A percentile compares a stretch with the other conserved stretches of the same genome.
phyloP scores from a whole-genome alignment of 78 protist genomes.

The Tieghemostelium lacteum region DNA sequence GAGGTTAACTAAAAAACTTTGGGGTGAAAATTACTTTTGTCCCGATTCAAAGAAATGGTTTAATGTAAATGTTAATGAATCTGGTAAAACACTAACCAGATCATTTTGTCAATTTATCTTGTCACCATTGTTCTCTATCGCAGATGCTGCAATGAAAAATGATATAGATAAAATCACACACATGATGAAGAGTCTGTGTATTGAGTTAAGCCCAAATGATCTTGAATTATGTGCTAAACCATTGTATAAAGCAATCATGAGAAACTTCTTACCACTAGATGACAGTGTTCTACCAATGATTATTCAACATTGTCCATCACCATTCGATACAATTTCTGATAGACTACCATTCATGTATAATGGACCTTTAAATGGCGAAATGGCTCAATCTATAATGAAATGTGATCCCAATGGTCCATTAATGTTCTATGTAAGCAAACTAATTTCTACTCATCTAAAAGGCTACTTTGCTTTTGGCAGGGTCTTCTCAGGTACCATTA shows the following conservation, averaged over 20 bases:
- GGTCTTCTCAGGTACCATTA: constrained; percentile 98
- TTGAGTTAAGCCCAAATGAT: constrained; percentile 92
- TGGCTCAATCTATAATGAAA: constrained; percentile 46
- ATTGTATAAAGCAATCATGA: constrained; percentile 95
- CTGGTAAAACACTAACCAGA: constrained; percentile 85
- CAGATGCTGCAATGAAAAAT: constrained; percentile 86
- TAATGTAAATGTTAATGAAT: neutral
- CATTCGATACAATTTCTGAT: constrained; percentile 96
- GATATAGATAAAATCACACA: constrained; percentile 83
- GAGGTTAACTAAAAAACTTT: constrained; percentile 90
- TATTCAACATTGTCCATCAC: constrained; percentile 98
- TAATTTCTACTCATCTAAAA: constrained; percentile 98
- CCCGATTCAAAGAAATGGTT: constrained; percentile 91
- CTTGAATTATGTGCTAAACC: constrained; percentile 84
- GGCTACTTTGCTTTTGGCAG: constrained; percentile 99
- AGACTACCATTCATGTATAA: constrained; percentile 94
- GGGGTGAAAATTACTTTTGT: constrained; percentile 99
- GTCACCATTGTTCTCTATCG: constrained; percentile 93
- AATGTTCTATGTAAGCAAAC: constrained; percentile 98
- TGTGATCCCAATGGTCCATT: constrained; percentile 98
- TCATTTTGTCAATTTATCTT: constrained; percentile 95
- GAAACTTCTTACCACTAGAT: constrained; percentile 96
- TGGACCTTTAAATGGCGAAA: constrained; percentile 95
- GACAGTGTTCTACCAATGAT: constrained; percentile 97
- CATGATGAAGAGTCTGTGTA: constrained; percentile 81